Conservation (phyloP, 2,329 filamentous ascomycete genomes). For the Cucurbitaria berberidis region DNA sequence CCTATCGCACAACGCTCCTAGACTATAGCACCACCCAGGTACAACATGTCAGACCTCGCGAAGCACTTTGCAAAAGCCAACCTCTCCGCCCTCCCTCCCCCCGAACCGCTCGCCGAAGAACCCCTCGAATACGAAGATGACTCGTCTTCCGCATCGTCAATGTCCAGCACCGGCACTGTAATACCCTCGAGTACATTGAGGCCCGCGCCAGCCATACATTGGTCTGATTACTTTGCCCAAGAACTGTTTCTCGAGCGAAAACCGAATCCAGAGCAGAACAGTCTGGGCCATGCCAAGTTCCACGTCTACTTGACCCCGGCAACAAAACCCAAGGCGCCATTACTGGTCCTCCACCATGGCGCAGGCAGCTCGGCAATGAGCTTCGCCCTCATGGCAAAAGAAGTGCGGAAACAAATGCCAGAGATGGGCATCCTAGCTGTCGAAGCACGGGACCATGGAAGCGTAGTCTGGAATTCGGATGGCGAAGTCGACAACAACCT, state of each 20-base stretch:
- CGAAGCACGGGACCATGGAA: conserved; percentile 87
- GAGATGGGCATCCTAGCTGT: conserved; percentile 82
- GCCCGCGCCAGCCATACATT: conserved; percentile 67
- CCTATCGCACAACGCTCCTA: conserved; percentile 1
- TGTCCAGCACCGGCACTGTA: conserved; percentile 91
- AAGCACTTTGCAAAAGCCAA: conserved; percentile 79
- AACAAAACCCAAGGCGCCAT: conserved; percentile 67
- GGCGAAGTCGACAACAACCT: conserved; percentile 64
- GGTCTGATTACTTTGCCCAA: conserved; percentile 90
- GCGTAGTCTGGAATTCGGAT: conserved; percentile 55
- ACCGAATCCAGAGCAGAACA: conserved; percentile 6
- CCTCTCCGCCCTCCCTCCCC: conserved; percentile 66
- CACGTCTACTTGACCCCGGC: conserved; percentile 91
- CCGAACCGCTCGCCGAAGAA: conserved; percentile 56
- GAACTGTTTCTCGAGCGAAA: conserved; percentile 74
- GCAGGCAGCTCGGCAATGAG: conserved; percentile 92
- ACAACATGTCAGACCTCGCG: conserved; percentile 78
- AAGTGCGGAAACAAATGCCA: conserved; percentile 78
- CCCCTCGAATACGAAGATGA: conserved; percentile 59
- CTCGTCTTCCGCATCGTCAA: conserved; percentile 71
- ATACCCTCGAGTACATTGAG: conserved; percentile 77
- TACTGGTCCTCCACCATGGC: conserved; percentile 95
- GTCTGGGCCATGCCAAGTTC: conserved; percentile 63
- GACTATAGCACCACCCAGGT: conserved; percentile 10
- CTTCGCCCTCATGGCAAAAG: conserved; percentile 80